Conservation (phyloP, 75 land plant species). For the Larix kaempferi region DNA sequence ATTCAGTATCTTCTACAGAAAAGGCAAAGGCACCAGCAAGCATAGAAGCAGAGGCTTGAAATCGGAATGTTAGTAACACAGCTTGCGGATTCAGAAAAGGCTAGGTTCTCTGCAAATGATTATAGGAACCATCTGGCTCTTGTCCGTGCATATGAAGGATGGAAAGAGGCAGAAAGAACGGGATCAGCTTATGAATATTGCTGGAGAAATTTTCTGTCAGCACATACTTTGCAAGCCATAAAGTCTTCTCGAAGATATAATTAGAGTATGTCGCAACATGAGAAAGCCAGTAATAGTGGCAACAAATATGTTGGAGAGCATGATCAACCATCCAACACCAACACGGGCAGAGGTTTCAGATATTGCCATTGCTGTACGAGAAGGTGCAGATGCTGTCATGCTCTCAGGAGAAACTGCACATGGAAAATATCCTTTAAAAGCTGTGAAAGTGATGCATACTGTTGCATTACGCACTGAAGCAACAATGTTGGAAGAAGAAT, state of each 20-base stretch:
- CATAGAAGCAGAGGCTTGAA: too few relatives aligned
- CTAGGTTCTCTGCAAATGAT: too few relatives aligned
- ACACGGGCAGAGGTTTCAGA: conserved; percentile 98
- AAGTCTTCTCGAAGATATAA: conserved; percentile 97
- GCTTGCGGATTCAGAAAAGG: too few relatives aligned
- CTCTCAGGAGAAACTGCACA: conserved; percentile 99
- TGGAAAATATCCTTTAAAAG: conserved; percentile 97
- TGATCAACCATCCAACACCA: conserved; percentile 98
- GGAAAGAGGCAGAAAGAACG: too few relatives aligned
- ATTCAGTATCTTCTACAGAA: too few relatives aligned
- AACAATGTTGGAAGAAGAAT: conserved; percentile 35
- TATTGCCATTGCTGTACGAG: conserved; percentile 94
- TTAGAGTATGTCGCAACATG: conserved; percentile 73
- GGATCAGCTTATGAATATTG: too few relatives aligned
- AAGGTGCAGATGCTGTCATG: conserved; percentile 99
- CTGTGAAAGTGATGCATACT: conserved; percentile 97
- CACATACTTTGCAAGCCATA: too few relatives aligned
- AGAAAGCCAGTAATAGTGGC: conserved; percentile 96
- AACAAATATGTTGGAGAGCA: conserved; percentile 98
- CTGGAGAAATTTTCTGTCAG: too few relatives aligned
- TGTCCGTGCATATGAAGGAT: too few relatives aligned
- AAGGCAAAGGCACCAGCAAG: too few relatives aligned
- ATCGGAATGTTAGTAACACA: too few relatives aligned
- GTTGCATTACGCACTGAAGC: conserved; percentile 92
- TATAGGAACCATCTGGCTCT: too few relatives aligned